Conservation (phyloP, 805 yeast genomes). For the Candida alai region DNA sequence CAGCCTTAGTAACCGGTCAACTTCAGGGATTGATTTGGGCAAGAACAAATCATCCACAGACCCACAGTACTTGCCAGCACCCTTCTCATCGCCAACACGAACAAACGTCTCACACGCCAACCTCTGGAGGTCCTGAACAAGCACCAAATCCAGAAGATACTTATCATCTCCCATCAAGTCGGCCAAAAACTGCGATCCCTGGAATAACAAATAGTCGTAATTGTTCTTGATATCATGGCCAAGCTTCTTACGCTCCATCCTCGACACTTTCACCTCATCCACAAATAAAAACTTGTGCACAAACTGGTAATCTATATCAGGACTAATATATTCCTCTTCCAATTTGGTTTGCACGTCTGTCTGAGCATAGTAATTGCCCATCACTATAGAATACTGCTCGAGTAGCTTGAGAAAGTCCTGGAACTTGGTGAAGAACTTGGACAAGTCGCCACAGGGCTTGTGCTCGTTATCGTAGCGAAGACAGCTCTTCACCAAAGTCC, state of each 20-base stretch:
- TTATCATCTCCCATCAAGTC: conserved; percentile 4
- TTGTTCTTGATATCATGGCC: conserved; percentile 37
- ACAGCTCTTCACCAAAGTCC: conserved; percentile 58
- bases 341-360: conserved; percentile 24
- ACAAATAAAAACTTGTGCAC: conserved; percentile 23
- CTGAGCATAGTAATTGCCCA: conserved; percentile 22
- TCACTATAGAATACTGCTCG: conserved; percentile 41
- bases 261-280: conserved; percentile 24
- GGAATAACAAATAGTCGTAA: conserved; percentile 38
- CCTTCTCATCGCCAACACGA: conserved; percentile 16
- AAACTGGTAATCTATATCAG: conserved; percentile 18
- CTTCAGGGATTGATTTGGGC: conserved; percentile 33
- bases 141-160: conserved; percentile 15
- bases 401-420: conserved; percentile 34
- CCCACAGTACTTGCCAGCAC: conserved; percentile 17
- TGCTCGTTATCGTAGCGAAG: conserved; percentile 75
- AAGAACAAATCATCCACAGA: conserved; percentile 26
- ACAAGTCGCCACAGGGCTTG: conserved; percentile 50
- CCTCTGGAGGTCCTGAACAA: conserved; percentile 29
- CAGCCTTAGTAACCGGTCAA: conserved; percentile 33
- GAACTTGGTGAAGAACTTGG: conserved; percentile 51
- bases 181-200: conserved; percentile 15
- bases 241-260: conserved; percentile 21
- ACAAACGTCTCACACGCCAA: conserved; percentile 37
- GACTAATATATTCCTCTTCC: conserved; percentile 11